These are phyloP conservation scores for Aegilops sharonensis DNA, from an alignment of 176 grass and related monocot species.

Conservation along the genomic window DNA sequence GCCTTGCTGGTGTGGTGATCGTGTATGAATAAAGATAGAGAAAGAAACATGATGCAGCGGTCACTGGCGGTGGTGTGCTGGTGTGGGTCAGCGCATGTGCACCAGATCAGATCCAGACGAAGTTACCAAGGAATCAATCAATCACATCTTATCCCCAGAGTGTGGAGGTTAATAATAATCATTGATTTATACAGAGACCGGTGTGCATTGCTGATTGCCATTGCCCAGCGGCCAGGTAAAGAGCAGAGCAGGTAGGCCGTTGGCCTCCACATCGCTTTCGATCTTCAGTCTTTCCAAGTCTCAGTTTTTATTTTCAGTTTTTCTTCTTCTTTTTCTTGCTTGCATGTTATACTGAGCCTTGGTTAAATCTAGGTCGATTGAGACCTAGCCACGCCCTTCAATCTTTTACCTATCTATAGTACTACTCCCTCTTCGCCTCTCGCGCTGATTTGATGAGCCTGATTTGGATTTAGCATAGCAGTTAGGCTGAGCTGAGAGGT, in stretches of 20 bases:
- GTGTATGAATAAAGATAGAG: not conserved
- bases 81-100: not conserved
- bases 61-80: not conserved
- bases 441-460: not conserved
- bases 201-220: not conserved
- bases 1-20: not conserved
- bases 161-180: not conserved
- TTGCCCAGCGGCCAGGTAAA: not conserved
- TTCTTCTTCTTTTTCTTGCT: too few relatives aligned
- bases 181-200: not conserved
- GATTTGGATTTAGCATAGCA: not conserved
- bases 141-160: not conserved
- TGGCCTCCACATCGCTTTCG: slow-evolving; percentile 19
- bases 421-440: not conserved
- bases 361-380: too few relatives aligned
- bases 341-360: too few relatives aligned
- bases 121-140: not conserved
- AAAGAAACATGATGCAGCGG: not conserved
- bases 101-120: not conserved
- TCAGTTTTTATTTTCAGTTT: too few relatives aligned
- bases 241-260: not conserved
- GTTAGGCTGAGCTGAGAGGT: not conserved
- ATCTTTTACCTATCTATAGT: not conserved
- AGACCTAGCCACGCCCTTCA: too few relatives aligned
- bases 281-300: too few relatives aligned